These are phyloP conservation scores for Tolypocladium amazonense DNA, from an alignment of 2,329 filamentous ascomycete genomes.

Conservation along the genomic window DNA sequence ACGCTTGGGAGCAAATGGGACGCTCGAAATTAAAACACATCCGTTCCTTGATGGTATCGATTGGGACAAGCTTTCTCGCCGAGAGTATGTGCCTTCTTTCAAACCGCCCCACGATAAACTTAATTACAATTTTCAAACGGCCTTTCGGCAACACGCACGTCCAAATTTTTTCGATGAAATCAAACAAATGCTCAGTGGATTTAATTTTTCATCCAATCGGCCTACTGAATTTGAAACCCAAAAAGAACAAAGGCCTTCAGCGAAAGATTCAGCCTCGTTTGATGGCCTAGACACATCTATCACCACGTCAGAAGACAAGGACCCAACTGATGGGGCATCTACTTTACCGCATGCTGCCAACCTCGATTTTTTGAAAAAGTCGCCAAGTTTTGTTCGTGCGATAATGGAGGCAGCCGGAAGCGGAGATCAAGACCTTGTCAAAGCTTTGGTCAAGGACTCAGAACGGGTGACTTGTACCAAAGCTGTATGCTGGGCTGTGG, in stretches of 20 bases:
- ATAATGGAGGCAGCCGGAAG: not conserved
- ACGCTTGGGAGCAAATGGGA: not conserved
- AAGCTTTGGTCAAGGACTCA: not conserved
- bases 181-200: not conserved
- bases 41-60: not conserved
- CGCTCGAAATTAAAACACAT: not conserved
- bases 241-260: too few species aligned
- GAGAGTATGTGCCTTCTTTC: not conserved
- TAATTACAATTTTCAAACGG: not conserved
- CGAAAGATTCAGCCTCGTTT: too few species aligned
- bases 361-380: not conserved
- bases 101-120: not conserved
- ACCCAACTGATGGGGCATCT: not conserved
- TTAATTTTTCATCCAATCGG: not conserved
- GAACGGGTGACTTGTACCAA: not conserved
- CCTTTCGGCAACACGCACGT: not conserved
- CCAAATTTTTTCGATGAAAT: not conserved
- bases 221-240: not conserved
- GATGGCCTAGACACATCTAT: not conserved
- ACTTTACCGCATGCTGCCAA: not conserved
- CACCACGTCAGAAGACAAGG: not conserved
- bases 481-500: not conserved
- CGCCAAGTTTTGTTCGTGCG: not conserved
- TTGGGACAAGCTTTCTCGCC: not conserved
- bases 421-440: not conserved